These are phyloP conservation scores for Quercus phellos DNA, from an alignment of 331 rosid genomes.

Conservation along the genomic window DNA sequence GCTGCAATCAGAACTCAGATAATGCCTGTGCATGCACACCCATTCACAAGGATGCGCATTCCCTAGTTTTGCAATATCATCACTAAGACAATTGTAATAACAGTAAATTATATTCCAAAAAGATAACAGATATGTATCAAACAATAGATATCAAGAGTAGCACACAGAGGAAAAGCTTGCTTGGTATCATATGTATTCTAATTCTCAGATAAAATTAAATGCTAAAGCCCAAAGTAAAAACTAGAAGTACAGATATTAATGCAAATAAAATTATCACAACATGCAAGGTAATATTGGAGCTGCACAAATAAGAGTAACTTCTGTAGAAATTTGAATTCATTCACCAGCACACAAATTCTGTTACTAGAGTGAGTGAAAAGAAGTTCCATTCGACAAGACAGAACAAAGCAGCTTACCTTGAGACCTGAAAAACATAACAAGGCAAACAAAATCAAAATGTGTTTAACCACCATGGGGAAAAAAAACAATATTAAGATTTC, in stretches of 20 bases:
- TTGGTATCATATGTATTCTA: background rate
- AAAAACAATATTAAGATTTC: background rate
- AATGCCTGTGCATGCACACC: background rate
- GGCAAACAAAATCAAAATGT: conserved; percentile 2
- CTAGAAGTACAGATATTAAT: conserved; percentile 10
- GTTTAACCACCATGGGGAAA: conserved; percentile 2
- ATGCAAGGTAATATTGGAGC: background rate
- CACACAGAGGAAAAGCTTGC: background rate
- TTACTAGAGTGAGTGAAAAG: conserved; percentile 16
- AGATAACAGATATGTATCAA: background rate
- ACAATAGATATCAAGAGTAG: background rate
- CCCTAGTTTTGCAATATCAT: background rate
- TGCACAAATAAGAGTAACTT: conserved; percentile 10
- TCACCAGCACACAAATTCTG: conserved; percentile 25
- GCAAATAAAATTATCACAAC: conserved; percentile 1
- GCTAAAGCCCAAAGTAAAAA: background rate
- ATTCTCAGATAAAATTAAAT: background rate
- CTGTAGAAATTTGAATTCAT: conserved; percentile 18
- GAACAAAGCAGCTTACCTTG: conserved; percentile 55
- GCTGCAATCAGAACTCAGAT: background rate
- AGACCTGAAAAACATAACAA: conserved; percentile 53
- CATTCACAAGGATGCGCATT: background rate
- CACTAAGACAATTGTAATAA: background rate
- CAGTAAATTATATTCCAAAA: background rate
- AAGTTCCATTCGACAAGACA: conserved; percentile 22